A percentile compares a stretch with the other conserved stretches of the same genome.
These are phyloP conservation scores for Eimeria brunetti DNA, from an alignment of 169 alveolate species.

Conservation along the genomic window DNA sequence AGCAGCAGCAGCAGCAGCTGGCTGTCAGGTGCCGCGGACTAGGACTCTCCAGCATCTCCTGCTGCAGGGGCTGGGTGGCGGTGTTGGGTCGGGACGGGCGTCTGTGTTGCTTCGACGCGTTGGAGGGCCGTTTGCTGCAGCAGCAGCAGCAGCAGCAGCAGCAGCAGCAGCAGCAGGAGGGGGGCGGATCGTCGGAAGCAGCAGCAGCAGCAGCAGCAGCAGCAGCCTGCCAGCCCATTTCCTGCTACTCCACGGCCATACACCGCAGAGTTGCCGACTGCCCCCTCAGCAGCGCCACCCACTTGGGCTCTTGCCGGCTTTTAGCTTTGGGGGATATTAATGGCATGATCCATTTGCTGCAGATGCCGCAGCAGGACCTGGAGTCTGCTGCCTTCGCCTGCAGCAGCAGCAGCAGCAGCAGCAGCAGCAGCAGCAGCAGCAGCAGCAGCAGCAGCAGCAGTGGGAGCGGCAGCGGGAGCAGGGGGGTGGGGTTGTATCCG, in stretches of 20 bases:
- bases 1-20: slow-evolving; percentile 60
- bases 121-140: slow-evolving; percentile 32
- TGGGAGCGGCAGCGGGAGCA: slow-evolving; percentile 7
- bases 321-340: background rate
- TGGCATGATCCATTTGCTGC: too few species aligned
- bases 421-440: background rate
- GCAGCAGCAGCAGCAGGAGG: background rate
- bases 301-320: background rate
- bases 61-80: slow-evolving; percentile 51
- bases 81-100: slow-evolving; percentile 54
- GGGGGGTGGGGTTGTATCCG: background rate
- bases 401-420: background rate
- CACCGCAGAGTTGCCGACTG: background rate
- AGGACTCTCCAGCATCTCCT: slow-evolving; percentile 24
- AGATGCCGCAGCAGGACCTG: too few species aligned
- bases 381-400: background rate
- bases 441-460: slow-evolving; percentile 24
- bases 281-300: slow-evolving; percentile 23
- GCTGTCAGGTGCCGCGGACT: slow-evolving; percentile 62
- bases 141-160: slow-evolving; percentile 25
- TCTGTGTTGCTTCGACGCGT: slow-evolving; percentile 21
- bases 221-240: background rate
- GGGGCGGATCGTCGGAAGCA: background rate
- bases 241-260: slow-evolving; percentile 7
- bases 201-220: background rate